phyloP scores from a whole-genome alignment of 371 early-diverging fungal species.

The Mortierella sp. region DNA sequence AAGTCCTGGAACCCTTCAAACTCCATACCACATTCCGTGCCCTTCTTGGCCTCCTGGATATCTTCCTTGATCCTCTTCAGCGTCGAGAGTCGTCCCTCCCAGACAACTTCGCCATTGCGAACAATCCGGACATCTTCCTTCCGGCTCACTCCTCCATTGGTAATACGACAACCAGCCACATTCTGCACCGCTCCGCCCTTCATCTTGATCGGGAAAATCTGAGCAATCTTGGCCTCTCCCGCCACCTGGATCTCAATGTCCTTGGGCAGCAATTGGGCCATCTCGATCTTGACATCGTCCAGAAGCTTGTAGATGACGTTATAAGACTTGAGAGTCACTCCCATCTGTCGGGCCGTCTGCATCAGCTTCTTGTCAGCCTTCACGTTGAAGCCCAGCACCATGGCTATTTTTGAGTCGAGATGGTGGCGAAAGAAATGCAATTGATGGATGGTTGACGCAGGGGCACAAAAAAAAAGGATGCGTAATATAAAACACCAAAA shows the following conservation, averaged over 20 bases:
- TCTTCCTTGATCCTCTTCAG: constrained; percentile 91
- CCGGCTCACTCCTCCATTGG: constrained; percentile 78
- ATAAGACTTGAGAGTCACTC: constrained; percentile 77
- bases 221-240: constrained; percentile 91
- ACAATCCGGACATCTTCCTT: constrained; percentile 77
- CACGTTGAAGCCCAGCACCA: constrained; percentile 91
- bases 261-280: constrained; percentile 88
- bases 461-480: neutral
- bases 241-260: constrained; percentile 79
- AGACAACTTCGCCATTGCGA: constrained; percentile 75
- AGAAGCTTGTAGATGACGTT: constrained; percentile 92
- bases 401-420: constrained; percentile 54
- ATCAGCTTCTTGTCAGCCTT: constrained; percentile 83
- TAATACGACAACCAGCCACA: constrained; percentile 91
- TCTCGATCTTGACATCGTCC: constrained; percentile 85
- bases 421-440: neutral
- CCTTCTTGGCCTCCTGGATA: constrained; percentile 88
- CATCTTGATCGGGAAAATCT: constrained; percentile 83
- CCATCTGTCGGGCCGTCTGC: constrained; percentile 70
- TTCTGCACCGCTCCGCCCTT: constrained; percentile 68
- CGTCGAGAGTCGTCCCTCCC: constrained; percentile 76
- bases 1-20: constrained; percentile 85
- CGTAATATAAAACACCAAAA: neutral
- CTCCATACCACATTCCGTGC: constrained; percentile 93
- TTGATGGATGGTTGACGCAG: neutral